Conservation (phyloP, 208 protist genomes). For the Wallacemonas sp. region DNA sequence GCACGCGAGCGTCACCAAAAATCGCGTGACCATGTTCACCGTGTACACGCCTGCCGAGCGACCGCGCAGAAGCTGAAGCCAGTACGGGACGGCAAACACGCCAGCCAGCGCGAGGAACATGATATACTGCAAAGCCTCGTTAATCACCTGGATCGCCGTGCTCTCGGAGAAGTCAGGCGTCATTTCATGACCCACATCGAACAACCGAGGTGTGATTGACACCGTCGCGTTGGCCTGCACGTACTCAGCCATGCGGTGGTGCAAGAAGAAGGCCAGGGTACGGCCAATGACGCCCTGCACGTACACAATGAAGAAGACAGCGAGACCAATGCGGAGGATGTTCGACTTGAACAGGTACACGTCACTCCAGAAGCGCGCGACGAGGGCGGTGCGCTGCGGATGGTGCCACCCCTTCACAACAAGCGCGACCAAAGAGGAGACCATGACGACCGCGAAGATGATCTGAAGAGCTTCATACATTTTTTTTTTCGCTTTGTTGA, state of each 20-base stretch:
- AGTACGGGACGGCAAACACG: neutral
- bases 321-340: neutral
- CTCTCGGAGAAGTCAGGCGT: neutral
- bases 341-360: neutral
- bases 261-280: neutral
- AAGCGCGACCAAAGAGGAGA: neutral
- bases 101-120: neutral
- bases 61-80: constrained; percentile 1
- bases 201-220: neutral
- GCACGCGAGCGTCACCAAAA: neutral
- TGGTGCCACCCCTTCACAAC: neutral
- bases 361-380: constrained; percentile 2
- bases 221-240: neutral
- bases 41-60: neutral
- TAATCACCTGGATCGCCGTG: neutral
- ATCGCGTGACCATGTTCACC: neutral
- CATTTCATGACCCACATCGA: neutral
- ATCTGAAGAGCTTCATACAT: neutral
- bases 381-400: neutral
- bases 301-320: neutral
- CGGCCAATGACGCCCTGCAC: neutral
- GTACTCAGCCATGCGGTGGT: neutral
- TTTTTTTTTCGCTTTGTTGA: neutral
- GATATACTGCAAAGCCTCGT: neutral
- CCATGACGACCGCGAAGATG: neutral